Conservation (phyloP, 2,329 filamentous ascomycete genomes). For the Lachnellula arida region DNA sequence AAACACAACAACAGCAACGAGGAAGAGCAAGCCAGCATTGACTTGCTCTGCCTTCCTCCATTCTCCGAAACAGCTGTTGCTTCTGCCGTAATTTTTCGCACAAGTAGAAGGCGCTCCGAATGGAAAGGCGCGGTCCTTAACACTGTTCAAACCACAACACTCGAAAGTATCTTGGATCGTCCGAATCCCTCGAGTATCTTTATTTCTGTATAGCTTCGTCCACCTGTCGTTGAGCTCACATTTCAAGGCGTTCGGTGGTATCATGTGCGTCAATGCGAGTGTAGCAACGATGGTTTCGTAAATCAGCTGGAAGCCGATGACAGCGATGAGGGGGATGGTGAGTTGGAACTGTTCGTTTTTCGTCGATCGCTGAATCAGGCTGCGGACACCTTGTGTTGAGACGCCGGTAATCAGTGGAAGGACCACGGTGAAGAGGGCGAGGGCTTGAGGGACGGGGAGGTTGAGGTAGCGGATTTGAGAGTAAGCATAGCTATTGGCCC, state of each 20-base stretch:
- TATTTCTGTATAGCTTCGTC: conserved; percentile 47
- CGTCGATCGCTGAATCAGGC: conserved; percentile 18
- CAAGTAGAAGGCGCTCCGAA: conserved; percentile 38
- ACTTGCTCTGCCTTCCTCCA: conserved; percentile 54
- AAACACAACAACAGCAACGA: conserved; percentile 48
- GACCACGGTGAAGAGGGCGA: conserved; percentile 27
- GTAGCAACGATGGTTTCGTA: conserved; percentile 31
- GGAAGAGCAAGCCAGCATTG: conserved; percentile 51
- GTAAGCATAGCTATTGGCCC: conserved; percentile 24
- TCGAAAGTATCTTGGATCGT: conserved; percentile 59
- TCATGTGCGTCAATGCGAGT: conserved; percentile 27
- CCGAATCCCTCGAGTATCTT: conserved; percentile 47
- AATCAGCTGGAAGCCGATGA: conserved; percentile 30
- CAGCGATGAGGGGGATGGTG: conserved; percentile 26
- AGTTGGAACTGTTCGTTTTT: conserved; percentile 23
- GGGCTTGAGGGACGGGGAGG: conserved; percentile 28
- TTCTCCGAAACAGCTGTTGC: conserved; percentile 43
- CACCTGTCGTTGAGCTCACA: conserved; percentile 56
- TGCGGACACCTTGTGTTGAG: conserved; percentile 22
- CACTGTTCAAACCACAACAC: conserved; percentile 60
- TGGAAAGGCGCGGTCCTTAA: conserved; percentile 59
- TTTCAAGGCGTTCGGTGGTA: conserved; percentile 26
- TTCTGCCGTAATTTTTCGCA: conserved; percentile 40
- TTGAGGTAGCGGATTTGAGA: conserved; percentile 26
- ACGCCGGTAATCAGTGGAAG: conserved; percentile 28